Base-by-base conservation (phyloP, 768 basidiomycete genomes). In the Crucibulum laeve region DNA sequence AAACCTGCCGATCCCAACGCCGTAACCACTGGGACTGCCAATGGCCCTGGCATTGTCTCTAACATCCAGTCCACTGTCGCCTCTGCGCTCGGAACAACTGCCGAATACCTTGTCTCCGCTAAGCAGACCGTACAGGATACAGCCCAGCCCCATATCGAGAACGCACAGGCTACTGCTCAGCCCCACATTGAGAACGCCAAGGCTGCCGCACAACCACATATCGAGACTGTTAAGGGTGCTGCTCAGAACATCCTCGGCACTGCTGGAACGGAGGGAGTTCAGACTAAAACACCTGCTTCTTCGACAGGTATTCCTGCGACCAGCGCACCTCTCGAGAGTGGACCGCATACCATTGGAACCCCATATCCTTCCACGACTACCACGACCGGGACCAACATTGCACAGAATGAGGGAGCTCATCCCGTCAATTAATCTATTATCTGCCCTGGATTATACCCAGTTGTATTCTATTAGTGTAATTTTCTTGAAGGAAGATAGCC, bases 281-380 rank as follows among this genome's bases (percentile, higher is more conserved):
- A 26, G 46, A 34, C 25, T 38, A 45, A 42, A 13, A 28, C 53
- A 37, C 50, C 53, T 4, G 53, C 53, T 15, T 50, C 51, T 17
- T 50, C 51, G 5, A 51, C 50, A 4, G 54, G 54, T 40, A 54
- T 69, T 13, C 66, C 70, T 7, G 54, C 71, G 1, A 66, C 62
- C 2, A 69, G 58, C 18, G 66, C 70, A 7, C 66, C 68, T 0
- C 52, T 74, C 15, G 68, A 76, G 58, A 70, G 62, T 30, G 69
- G 65, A 1, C 43, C 58, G 1, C 58, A 68, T 43, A 56, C 58
- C 4, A 53, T 67, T 21, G 60, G 54, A 18, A 58, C 56, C 11
- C 67, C 62, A 3, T 65, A 65, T 44, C 54, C 61, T 1, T 28
- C 60, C 1, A 52, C 53, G 23, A 55, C 58, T 22, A 51, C 52